Conservation (phyloP, 495 filamentous ascomycete species). For the Aspergillus carlsbadensis region DNA sequence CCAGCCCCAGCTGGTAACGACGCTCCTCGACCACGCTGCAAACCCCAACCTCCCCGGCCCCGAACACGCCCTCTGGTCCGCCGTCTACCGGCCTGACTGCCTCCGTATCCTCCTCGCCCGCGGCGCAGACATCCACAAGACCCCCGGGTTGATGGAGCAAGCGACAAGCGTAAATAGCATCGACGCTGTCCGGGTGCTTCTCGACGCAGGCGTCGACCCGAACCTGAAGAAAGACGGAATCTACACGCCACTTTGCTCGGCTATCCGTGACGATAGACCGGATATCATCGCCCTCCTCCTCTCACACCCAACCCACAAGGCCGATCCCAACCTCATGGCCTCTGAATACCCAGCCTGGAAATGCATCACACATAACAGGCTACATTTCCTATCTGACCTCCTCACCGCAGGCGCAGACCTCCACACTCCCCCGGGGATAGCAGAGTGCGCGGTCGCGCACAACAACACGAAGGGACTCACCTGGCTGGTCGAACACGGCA, state of each 20-base stretch:
- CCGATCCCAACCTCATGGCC: slow-evolving; percentile 52
- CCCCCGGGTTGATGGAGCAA: slow-evolving; percentile 53
- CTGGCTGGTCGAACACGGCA: slow-evolving; percentile 46
- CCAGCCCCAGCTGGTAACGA: slow-evolving; percentile 44
- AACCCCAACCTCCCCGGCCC: slow-evolving; percentile 53
- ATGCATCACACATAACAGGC: slow-evolving; percentile 53
- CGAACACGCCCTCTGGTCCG: slow-evolving; percentile 54
- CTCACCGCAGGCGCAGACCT: slow-evolving; percentile 51
- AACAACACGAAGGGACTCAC: slow-evolving; percentile 48
- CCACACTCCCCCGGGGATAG: slow-evolving; percentile 50
- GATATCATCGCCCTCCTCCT: slow-evolving; percentile 53
- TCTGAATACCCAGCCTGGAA: slow-evolving; percentile 57
- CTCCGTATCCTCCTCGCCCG: slow-evolving; percentile 48
- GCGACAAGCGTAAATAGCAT: slow-evolving; percentile 47
- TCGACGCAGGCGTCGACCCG: slow-evolving; percentile 46
- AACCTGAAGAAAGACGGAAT: slow-evolving; percentile 56
- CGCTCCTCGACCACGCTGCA: slow-evolving; percentile 48
- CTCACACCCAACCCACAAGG: slow-evolving; percentile 42
- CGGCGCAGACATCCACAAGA: slow-evolving; percentile 46
- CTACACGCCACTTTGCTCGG: slow-evolving; percentile 56
- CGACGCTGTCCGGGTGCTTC: slow-evolving; percentile 49
- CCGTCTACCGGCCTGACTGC: slow-evolving; percentile 50
- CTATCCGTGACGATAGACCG: slow-evolving; percentile 52
- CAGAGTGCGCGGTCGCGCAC: slow-evolving; percentile 52
- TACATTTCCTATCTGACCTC: slow-evolving; percentile 47